Percentiles rank a stretch among this genome's conserved stretches.
Evolutionary conservation across 805 yeast genomes (phyloP).

Genomic region (Saccharomyces mikatae): DNA sequence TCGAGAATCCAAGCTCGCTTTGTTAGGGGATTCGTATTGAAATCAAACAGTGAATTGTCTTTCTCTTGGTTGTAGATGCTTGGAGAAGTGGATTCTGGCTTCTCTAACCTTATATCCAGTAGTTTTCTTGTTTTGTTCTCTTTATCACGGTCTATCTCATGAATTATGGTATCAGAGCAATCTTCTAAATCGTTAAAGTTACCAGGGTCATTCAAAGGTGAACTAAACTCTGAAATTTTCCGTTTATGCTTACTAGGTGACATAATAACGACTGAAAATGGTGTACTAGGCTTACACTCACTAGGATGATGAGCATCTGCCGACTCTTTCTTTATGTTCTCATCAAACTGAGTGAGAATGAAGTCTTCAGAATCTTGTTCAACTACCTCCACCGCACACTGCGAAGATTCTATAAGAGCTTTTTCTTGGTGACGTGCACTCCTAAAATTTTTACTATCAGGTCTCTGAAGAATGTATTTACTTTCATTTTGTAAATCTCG

Average conservation of each 20-base stretch:
- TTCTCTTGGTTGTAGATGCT: not conserved
- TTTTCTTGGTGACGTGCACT: not conserved
- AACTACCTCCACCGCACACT: not conserved
- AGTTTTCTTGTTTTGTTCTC: not conserved
- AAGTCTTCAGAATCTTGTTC: conserved; percentile 16
- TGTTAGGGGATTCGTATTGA: conserved; percentile 24
- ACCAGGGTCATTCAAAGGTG: conserved; percentile 4
- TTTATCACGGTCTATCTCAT: not conserved
- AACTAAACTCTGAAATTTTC: conserved; percentile 1
- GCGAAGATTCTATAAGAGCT: not conserved
- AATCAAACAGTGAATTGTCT: not conserved
- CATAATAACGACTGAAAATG: not conserved
- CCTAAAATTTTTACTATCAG: not conserved
- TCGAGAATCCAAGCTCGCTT: conserved; percentile 29
- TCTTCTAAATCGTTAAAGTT: not conserved
- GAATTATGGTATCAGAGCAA: not conserved
- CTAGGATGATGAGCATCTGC: not conserved
- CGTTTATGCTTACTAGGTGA: not conserved
- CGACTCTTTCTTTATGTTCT: not conserved
- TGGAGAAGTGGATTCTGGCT: not conserved
- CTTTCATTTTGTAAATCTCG: not conserved
- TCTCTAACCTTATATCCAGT: not conserved
- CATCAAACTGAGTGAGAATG: conserved; percentile 19
- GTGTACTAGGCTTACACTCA: not conserved
- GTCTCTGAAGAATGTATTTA: too few species aligned